Base-by-base conservation (phyloP, 805 yeast species). In the Kuraishia molischiana region DNA sequence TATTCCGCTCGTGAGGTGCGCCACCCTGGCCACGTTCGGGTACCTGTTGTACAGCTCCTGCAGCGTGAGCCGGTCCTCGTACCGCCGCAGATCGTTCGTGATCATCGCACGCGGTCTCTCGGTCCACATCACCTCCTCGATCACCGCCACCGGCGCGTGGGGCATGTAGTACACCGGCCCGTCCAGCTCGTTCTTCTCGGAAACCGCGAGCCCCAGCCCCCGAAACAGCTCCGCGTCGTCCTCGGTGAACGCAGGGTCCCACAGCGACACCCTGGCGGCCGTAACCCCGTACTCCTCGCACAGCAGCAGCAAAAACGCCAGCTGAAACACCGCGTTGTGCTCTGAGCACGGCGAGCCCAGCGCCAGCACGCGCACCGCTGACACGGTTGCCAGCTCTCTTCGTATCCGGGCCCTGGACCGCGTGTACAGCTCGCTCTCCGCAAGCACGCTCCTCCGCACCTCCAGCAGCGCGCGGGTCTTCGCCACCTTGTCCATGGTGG, bases 231-330 rank as follows among this genome's bases (percentile, higher is more conserved):
- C 30, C 3, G 11, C 38, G 24, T 60, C 65, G 2, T 33, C 17
- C 0, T 42, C 42, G 5, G 36, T 43, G 30, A 58, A 58, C 4
- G 48, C 48, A 1, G 66, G 66, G 38, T 60, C 66, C 46, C 51
- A 59, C 5, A 56, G 18, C 2, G 56, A 45, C 1, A 57, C 48
- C n/a, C n/a, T n/a, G n/a, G n/a, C n/a, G 4, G 30, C 13, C 1
- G 35, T 24, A 14, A 46, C 43, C 1, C 35, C 17, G 30, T 44
- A 42, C n/a, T 43, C 21, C 1, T 36, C 38, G 3, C 29, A 36
- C 5, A 60, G 3, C 19, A 49, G 29, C 2, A 38, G 21, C 6
- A 59, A 34, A 9, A 54, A 40, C 24, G 53, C 49, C 19, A 56
- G 44, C 31, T 60, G 65, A 36, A 43, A 47, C 20, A 55, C 24